Conservation (phyloP, 129 eudicot species). For the Mikania micrantha region DNA sequence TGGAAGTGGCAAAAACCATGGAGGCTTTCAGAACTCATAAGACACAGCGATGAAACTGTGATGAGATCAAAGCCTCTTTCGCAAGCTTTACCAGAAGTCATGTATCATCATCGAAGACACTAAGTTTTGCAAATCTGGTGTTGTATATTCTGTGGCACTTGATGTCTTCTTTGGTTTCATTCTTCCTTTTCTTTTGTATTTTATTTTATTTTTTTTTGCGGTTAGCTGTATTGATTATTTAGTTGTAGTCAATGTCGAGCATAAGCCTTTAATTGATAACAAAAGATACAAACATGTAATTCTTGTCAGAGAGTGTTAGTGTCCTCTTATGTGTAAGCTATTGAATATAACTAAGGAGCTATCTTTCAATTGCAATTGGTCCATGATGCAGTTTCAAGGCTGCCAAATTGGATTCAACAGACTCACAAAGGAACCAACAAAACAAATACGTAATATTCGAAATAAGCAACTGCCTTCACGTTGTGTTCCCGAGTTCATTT, state of each 20-base stretch:
- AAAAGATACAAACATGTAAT: slow-evolving; percentile 23
- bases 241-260: slow-evolving; percentile 12
- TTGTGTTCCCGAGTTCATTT: too few species aligned
- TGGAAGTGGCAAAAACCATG: slow-evolving; percentile 99
- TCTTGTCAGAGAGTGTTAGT: slow-evolving; percentile 15
- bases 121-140: slow-evolving; percentile 25
- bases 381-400: too few species aligned
- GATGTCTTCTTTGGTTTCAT: background rate
- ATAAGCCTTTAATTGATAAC: background rate
- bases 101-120: slow-evolving; percentile 42
- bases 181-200: background rate
- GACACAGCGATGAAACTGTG: slow-evolving; percentile 76
- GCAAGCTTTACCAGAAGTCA: slow-evolving; percentile 47
- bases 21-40: slow-evolving; percentile 83
- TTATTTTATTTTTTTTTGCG: background rate
- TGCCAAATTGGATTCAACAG: too few species aligned
- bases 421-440: too few species aligned
- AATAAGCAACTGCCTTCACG: too few species aligned
- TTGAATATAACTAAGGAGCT: background rate
- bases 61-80: slow-evolving; percentile 61
- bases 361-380: too few species aligned
- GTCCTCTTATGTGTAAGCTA: slow-evolving; percentile 10
- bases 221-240: slow-evolving; percentile 19
- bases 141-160: slow-evolving; percentile 11
- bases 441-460: too few species aligned